phyloP scores from a whole-genome alignment of 2,329 filamentous ascomycete genomes.

The Aspergillus sergii region DNA sequence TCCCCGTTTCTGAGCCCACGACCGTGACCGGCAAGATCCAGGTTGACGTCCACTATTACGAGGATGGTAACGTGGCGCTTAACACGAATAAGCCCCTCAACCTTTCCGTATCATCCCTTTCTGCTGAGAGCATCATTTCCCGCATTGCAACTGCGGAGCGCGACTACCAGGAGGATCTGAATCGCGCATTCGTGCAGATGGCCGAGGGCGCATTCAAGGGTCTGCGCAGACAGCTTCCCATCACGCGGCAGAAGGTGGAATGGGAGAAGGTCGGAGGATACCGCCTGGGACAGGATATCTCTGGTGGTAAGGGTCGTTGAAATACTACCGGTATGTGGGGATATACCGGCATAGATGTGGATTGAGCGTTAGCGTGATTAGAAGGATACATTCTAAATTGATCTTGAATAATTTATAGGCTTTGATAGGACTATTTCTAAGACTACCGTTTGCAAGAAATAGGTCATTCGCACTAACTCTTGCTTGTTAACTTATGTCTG shows the following conservation, averaged over 20 bases:
- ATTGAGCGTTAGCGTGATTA: constrained; percentile 4
- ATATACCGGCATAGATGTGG: background rate
- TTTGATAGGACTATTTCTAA: background rate
- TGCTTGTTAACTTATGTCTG: background rate
- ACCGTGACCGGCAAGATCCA: constrained; percentile 78
- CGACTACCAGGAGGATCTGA: constrained; percentile 95
- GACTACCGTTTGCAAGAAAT: background rate
- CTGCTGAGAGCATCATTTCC: constrained; percentile 71
- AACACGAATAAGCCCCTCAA: constrained; percentile 80
- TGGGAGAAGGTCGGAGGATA: constrained; percentile 99
- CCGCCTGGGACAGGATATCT: constrained; percentile 78
- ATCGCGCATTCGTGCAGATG: constrained; percentile 82
- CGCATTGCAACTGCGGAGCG: constrained; percentile 81
- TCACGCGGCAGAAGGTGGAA: constrained; percentile 97
- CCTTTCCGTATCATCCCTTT: constrained; percentile 62
- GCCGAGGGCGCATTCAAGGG: constrained; percentile 96
- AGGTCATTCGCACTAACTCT: background rate
- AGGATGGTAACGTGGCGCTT: constrained; percentile 95
- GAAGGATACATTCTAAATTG: background rate
- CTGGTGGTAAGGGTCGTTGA: constrained; percentile 59
- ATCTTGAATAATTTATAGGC: background rate
- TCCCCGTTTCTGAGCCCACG: constrained; percentile 62
- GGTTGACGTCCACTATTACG: constrained; percentile 98
- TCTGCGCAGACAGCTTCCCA: constrained; percentile 86
- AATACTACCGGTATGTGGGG: constrained; percentile 9